phyloP scores from a whole-genome alignment of 2,329 filamentous ascomycete species.

The Penicillium brasilianum region DNA sequence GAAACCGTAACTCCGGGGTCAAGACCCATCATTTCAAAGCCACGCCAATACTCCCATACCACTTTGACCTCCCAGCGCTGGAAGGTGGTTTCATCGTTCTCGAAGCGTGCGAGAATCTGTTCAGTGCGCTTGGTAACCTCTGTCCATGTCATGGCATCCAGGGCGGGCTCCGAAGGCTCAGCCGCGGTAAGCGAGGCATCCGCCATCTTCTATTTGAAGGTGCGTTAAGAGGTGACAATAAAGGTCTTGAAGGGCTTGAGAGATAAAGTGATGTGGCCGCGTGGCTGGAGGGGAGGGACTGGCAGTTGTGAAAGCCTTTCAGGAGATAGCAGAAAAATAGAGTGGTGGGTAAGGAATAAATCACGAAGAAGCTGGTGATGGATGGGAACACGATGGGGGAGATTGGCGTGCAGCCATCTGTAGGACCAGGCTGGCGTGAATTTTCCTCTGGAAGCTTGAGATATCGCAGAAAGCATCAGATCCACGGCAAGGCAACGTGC shows the following conservation, averaged over 20 bases:
- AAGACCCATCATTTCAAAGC: slow-evolving; percentile 11
- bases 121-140: slow-evolving; percentile 1
- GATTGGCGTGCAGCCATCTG: background rate
- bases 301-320: background rate
- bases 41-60: slow-evolving; percentile 10
- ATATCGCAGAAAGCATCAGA: background rate
- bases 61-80: slow-evolving; percentile 7
- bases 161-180: background rate
- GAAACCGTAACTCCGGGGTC: background rate
- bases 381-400: background rate
- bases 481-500: background rate
- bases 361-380: background rate
- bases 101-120: background rate
- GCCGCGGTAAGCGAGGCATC: background rate
- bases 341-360: background rate
- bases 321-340: background rate
- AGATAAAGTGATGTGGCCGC: background rate
- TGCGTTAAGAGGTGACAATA: background rate
- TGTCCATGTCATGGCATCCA: slow-evolving; percentile 7
- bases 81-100: slow-evolving; percentile 4
- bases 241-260: background rate
- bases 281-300: background rate
- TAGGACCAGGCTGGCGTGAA: background rate
- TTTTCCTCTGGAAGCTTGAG: no score
- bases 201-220: background rate